Base-by-base conservation (phyloP, 2,329 filamentous ascomycete species). In the Colletotrichum cuscutae region DNA sequence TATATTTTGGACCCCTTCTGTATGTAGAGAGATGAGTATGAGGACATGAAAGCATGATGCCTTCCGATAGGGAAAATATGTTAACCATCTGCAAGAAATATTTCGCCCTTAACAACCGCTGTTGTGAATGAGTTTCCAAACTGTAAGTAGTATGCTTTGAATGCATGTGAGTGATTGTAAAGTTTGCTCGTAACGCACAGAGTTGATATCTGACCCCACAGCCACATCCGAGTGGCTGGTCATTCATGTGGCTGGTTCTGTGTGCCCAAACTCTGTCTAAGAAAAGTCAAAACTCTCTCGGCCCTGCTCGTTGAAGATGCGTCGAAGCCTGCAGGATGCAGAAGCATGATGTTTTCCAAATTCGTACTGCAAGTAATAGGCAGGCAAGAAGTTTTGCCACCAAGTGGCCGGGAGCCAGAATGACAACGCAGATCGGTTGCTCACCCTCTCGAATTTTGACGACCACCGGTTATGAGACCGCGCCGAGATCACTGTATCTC, bases 161-260 rank as follows among this genome's bases (percentile, higher is more conserved):
- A 22, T 11, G 42, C 11, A n/a, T n/a, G 15, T n/a, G 8, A 9
- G 15, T n/a, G 8, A 9, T 49, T n/a, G 42, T 49, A 1, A 49
- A n/a, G 19, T 22, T 49, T 11, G 8, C 19, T 49, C 9, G 42
- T 19, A 19, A 49, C 6, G 19, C 3, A 3, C 3, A 49, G 42
- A 22, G 42, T 22, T 49, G 42, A 49, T 19, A 8, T 49, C 7
- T 9, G 42, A 49, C 42, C 42, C 42, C 42, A 11, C 42, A 49
- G 42, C 42, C 42, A 49, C 42, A 54, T 54, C n/a, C 22, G 9
- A 6, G 57, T 68, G 58, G 59, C 59, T 69, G 53, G 53, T 37
- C n/a, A 28, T 58, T 42, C 37, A 37, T 61, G 65, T 24, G 37
- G 19, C 26, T 9, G 13, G 49, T 52, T 24, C 1, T 52, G 19